Percentiles rank a stretch among this genome's conserved stretches.
Evolutionary conservation across 108 stramenopile species (phyloP).

Genomic region (Skeletonema grethae): DNA sequence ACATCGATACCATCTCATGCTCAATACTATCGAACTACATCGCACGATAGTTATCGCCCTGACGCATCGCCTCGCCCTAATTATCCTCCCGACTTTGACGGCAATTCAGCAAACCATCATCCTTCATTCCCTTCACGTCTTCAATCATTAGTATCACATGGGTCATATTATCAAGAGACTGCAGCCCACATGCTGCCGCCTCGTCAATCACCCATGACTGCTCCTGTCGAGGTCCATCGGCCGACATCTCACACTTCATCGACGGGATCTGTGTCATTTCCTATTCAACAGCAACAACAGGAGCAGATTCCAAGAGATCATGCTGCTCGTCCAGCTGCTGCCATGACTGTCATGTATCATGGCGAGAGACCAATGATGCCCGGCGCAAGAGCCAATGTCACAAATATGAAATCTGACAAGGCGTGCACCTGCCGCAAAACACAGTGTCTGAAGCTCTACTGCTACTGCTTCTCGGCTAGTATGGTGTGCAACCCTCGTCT

Average conservation of each 20-base stretch:
- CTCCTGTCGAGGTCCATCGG: constrained; percentile 1
- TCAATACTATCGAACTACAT: background rate
- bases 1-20: background rate
- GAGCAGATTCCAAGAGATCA: background rate
- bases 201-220: background rate
- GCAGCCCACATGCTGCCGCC: background rate
- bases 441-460: constrained; percentile 88
- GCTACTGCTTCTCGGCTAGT: constrained; percentile 84
- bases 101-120: background rate
- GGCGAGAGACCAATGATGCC: background rate
- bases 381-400: background rate
- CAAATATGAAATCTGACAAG: constrained; percentile 4
- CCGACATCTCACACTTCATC: constrained; percentile 3
- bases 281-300: background rate
- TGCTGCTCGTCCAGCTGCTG: background rate
- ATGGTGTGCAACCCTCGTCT: constrained; percentile 55
- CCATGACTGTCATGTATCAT: background rate
- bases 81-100: background rate
- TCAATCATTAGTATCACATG: background rate
- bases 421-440: constrained; percentile 51
- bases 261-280: background rate
- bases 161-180: background rate
- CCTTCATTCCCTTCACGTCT: background rate
- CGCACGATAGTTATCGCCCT: background rate
- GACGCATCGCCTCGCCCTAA: background rate